Conservation (phyloP, 495 filamentous ascomycete genomes). For the Thozetella sp. region DNA sequence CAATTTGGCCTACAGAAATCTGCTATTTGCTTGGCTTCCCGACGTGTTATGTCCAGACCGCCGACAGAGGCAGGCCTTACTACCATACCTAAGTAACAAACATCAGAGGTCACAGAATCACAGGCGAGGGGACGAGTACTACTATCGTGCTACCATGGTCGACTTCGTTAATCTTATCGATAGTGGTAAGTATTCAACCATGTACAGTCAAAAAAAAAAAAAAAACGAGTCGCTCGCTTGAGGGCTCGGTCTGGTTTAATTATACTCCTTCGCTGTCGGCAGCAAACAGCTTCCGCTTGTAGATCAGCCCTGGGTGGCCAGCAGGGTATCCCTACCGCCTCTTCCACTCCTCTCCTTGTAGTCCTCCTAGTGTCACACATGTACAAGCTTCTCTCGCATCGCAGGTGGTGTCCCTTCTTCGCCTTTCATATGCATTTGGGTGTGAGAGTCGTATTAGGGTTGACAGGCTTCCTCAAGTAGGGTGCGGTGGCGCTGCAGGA, state of each 20-base stretch:
- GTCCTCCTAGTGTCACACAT: not conserved
- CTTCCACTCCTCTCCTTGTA: not conserved
- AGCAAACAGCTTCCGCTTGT: too few species aligned
- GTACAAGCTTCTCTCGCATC: slow-evolving; percentile 1
- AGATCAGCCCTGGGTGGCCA: too few species aligned
- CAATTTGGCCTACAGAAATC: too few species aligned
- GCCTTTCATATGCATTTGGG: not conserved
- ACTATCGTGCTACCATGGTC: not conserved
- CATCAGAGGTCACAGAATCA: too few species aligned
- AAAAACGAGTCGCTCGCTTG: not conserved
- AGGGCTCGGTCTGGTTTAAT: not conserved
- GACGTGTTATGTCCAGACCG: too few species aligned
- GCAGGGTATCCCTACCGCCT: not conserved
- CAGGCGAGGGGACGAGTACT: too few species aligned
- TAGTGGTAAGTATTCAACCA: not conserved
- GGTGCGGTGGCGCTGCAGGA: not conserved
- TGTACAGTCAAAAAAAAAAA: not conserved
- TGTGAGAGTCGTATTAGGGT: not conserved
- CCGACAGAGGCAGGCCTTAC: too few species aligned
- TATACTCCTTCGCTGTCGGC: not conserved
- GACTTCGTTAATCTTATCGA: not conserved
- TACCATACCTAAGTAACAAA: too few species aligned
- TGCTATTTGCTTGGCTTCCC: too few species aligned
- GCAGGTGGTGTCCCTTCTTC: not conserved
- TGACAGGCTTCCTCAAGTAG: not conserved